Conservation (phyloP, 108 stramenopile genomes). For the Pelagomonas calceolata region DNA sequence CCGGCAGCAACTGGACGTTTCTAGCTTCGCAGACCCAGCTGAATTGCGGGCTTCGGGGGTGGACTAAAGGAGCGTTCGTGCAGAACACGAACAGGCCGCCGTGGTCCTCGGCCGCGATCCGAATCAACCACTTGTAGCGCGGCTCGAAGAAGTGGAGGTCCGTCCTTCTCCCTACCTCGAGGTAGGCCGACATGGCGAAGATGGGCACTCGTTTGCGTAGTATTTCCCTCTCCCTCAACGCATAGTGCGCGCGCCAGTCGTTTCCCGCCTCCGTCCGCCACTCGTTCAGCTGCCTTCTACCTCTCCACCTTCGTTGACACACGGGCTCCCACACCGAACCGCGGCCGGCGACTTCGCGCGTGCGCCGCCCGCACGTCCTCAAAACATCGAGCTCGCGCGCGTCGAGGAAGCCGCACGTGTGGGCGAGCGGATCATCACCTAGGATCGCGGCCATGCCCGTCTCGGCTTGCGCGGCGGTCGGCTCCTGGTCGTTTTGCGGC, state of each 20-base stretch:
- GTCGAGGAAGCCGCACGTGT: background rate
- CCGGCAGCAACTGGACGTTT: background rate
- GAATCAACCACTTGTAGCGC: background rate
- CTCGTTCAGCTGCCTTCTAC: background rate
- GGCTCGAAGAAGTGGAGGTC: constrained; percentile 1
- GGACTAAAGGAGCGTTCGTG: background rate
- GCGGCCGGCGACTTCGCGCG: background rate
- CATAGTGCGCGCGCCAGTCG: background rate
- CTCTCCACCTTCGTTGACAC: background rate
- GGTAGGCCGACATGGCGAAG: background rate
- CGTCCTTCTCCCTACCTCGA: background rate
- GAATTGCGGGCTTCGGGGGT: background rate
- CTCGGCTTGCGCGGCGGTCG: too few species aligned
- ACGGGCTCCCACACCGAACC: background rate
- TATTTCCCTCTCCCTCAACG: background rate
- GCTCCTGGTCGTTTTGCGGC: too few species aligned
- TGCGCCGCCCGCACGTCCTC: background rate
- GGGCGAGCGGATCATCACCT: background rate
- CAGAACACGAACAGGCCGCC: background rate
- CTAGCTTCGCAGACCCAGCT: background rate
- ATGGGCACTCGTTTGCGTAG: background rate
- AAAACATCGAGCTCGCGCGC: background rate
- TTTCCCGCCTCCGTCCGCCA: background rate
- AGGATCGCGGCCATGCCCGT: too few species aligned
- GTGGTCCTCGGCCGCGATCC: background rate